A percentile compares a stretch with the other conserved stretches of the same genome.
Conservation (phyloP, 345 rosid species). For the Syzygium jambos region DNA sequence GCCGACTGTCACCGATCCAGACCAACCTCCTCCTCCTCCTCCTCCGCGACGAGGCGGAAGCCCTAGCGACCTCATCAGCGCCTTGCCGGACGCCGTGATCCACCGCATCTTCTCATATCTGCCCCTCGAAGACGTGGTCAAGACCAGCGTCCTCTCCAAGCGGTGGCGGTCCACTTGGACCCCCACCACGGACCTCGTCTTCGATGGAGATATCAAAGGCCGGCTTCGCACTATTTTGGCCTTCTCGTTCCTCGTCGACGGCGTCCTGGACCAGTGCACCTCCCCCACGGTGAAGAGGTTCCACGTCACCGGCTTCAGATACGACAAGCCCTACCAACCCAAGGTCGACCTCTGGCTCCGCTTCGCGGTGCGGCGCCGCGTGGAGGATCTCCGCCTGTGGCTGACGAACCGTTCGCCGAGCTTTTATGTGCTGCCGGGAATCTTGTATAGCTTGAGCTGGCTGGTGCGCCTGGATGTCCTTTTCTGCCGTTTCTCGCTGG, state of each 20-base stretch:
- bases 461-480: not conserved
- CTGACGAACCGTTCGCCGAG: rapidly evolving
- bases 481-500: not conserved
- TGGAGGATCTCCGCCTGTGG: not conserved
- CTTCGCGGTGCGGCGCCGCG: not conserved
- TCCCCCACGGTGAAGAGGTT: not conserved
- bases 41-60: no score
- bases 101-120: no score
- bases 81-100: no score
- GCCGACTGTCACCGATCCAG: no score
- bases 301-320: not conserved
- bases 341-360: not conserved
- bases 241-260: not conserved
- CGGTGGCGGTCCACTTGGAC: no score
- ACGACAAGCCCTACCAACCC: rapidly evolving
- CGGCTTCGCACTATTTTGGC: not conserved
- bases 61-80: no score
- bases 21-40: no score
- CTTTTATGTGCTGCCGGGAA: not conserved
- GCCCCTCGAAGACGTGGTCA: no score
- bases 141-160: no score
- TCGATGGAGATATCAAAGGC: not conserved
- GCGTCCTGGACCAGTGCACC: not conserved
- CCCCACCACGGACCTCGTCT: no score
- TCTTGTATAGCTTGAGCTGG: not conserved